Evolutionary conservation across 1,139 yeast genomes (phyloP), one percentile per base, ranked within the genome.

Genomic region (Magnusiomyces ingens): DNA sequence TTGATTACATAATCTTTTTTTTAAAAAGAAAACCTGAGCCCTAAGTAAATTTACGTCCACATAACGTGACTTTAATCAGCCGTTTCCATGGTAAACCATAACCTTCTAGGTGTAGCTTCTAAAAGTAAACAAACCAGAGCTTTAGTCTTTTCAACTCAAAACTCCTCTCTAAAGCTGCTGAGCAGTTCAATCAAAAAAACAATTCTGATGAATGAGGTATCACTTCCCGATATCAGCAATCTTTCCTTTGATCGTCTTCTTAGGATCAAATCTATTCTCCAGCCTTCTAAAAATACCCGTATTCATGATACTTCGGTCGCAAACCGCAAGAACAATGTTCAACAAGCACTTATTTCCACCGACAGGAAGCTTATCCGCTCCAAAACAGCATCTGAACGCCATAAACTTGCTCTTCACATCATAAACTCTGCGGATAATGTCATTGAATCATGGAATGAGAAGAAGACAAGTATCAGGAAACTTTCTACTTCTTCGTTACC

Each of bases 201-300:
- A 26, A 5, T 26, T 15, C 42, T 19, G 12, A 54, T 54, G 57
- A 54, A 47, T 37, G 57, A 54, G 15, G 45, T 50, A 2, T 51
- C 36, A 5, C 40, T 54, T 29, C 51, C 56, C 10, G 61, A 58
- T 42, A 54, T 58, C 22, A 51, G 49, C 15, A 44, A 52, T 22
- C 52, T 53, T 29, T 56, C 59, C 6, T 45, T 55, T 13, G 61
- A 57, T 13, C 40, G 54, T 22, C 54, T 56, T 22, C 40, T 54
- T 6, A 50, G 51, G 48, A 48, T 58, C 26, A 57, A 58, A 47
- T 45, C 49, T 13, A 41, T 51, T 13, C 48, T 58, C 12, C 55
- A 49, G 38, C 43, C 57, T 13, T 19, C 45, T 11, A 45, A 45
- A 44, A 10, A 21, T 38, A 29, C 43, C 22, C 32, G 32, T 8